These are phyloP conservation scores for Ballota nigra DNA, from an alignment of 257 asterid genomes.

Conservation along the genomic window DNA sequence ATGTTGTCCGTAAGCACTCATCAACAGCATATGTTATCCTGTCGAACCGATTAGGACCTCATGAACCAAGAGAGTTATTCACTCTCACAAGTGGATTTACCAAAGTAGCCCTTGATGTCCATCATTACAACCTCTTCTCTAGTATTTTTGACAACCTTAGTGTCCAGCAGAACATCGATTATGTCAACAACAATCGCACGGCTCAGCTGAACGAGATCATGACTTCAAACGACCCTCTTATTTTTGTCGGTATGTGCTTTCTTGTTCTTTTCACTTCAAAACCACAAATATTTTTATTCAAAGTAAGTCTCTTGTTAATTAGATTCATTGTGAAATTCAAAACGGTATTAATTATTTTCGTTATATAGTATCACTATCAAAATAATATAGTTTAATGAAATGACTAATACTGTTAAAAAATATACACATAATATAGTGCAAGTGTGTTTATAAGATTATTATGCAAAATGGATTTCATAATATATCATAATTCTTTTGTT, in stretches of 20 bases:
- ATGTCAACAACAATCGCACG: slow-evolving; percentile 37
- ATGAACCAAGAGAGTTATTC: slow-evolving; percentile 43
- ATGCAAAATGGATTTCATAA: too few relatives aligned
- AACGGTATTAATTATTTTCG: too few relatives aligned
- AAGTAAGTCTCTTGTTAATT: too few relatives aligned
- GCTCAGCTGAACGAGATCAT: slow-evolving; percentile 35
- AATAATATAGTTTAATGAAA: too few relatives aligned
- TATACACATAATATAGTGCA: too few relatives aligned
- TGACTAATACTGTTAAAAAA: too few relatives aligned
- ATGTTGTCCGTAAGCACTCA: slow-evolving; percentile 52
- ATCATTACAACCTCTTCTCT: slow-evolving; percentile 56
- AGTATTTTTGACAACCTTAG: slow-evolving; percentile 25
- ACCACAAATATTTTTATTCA: too few relatives aligned
- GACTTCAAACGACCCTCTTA: slow-evolving; percentile 56
- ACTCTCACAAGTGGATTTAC: slow-evolving; percentile 42
- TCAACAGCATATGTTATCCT: slow-evolving; percentile 49
- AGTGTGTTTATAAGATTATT: too few relatives aligned
- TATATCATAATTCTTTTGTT: too few relatives aligned
- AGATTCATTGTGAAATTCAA: too few relatives aligned
- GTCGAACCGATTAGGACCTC: slow-evolving; percentile 52
- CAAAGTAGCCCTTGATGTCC: slow-evolving; percentile 59
- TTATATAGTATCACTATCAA: too few relatives aligned
- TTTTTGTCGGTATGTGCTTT: slow-evolving; percentile 45
- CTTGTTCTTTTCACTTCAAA: too few relatives aligned
- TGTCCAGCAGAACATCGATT: slow-evolving; percentile 51